phyloP scores from a whole-genome alignment of 306 rosid genomes.

The Citrullus colocynthis region DNA sequence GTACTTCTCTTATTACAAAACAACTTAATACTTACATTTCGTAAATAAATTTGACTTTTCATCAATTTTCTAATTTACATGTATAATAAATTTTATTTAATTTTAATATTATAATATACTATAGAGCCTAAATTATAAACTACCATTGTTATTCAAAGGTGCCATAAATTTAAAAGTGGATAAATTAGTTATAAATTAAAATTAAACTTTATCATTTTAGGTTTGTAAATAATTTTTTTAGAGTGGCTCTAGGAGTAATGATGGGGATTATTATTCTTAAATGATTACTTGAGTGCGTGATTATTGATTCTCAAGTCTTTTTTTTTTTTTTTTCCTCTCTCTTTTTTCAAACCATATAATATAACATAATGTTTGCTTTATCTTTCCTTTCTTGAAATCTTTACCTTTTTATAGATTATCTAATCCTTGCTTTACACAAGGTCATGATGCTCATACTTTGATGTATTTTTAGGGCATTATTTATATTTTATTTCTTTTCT shows the following conservation, averaged over 20 bases:
- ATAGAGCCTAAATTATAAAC: too few relatives aligned
- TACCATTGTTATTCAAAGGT: too few relatives aligned
- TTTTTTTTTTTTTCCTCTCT: neutral
- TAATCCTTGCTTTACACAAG: conserved; percentile 1
- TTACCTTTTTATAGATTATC: neutral
- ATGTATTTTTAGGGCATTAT: conserved; percentile 9
- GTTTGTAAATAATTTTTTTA: too few relatives aligned
- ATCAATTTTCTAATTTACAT: too few relatives aligned
- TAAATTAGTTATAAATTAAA: too few relatives aligned
- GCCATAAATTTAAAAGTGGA: too few relatives aligned
- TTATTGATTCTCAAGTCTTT: conserved; percentile 27
- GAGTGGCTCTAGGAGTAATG: conserved; percentile 27
- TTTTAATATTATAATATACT: too few relatives aligned
- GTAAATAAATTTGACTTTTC: too few relatives aligned
- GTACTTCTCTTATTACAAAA: too few relatives aligned
- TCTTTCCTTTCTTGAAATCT: neutral
- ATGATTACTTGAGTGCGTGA: conserved; percentile 56
- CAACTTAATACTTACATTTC: too few relatives aligned
- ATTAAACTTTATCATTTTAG: neutral
- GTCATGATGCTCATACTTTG: conserved; percentile 42
- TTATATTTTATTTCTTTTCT: neutral
- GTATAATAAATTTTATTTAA: too few relatives aligned
- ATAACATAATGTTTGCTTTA: neutral
- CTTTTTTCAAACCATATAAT: neutral
- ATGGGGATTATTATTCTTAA: conserved; percentile 83